These are phyloP conservation scores for Aspergillus costaricaensis DNA, from an alignment of 2,329 filamentous ascomycete genomes.

Conservation along the genomic window DNA sequence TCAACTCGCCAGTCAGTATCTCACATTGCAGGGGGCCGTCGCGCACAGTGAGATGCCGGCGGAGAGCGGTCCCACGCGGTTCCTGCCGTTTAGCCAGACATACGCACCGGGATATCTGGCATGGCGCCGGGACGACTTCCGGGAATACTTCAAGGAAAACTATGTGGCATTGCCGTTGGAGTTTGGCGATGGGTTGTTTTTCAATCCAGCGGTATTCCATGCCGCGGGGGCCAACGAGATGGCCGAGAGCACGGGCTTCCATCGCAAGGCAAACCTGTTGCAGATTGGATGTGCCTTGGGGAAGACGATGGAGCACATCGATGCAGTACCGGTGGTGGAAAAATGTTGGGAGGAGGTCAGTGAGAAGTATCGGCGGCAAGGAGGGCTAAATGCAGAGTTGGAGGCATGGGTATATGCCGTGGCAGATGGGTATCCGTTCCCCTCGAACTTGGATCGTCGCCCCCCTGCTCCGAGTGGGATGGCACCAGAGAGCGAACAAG, in stretches of 20 bases:
- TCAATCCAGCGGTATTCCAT: constrained; percentile 65
- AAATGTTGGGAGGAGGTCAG: constrained; percentile 57
- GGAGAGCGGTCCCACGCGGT: constrained; percentile 60
- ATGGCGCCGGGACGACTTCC: constrained; percentile 57
- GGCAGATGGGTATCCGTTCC: constrained; percentile 63
- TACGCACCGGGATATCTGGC: constrained; percentile 61
- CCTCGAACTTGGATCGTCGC: constrained; percentile 61
- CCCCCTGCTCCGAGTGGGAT: constrained; percentile 59
- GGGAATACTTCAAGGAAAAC: constrained; percentile 55
- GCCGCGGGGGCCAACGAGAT: constrained; percentile 60
- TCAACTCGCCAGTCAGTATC: constrained; percentile 57
- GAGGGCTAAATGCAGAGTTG: constrained; percentile 42
- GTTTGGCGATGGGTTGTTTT: constrained; percentile 64
- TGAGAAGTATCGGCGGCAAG: constrained; percentile 48
- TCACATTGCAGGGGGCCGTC: constrained; percentile 65
- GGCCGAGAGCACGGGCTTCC: constrained; percentile 37
- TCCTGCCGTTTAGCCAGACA: constrained; percentile 62
- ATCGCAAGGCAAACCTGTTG: constrained; percentile 62
- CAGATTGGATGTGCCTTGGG: constrained; percentile 65
- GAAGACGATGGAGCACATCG: constrained; percentile 64
- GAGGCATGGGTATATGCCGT: constrained; percentile 54
- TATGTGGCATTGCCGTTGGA: constrained; percentile 56
- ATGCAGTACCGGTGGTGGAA: constrained; percentile 54
- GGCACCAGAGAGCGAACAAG: constrained; percentile 62
- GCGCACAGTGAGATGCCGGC: constrained; percentile 64